Evolutionary conservation across 2,329 filamentous ascomycete species (phyloP).

Genomic region (Fusarium scirpi): DNA sequence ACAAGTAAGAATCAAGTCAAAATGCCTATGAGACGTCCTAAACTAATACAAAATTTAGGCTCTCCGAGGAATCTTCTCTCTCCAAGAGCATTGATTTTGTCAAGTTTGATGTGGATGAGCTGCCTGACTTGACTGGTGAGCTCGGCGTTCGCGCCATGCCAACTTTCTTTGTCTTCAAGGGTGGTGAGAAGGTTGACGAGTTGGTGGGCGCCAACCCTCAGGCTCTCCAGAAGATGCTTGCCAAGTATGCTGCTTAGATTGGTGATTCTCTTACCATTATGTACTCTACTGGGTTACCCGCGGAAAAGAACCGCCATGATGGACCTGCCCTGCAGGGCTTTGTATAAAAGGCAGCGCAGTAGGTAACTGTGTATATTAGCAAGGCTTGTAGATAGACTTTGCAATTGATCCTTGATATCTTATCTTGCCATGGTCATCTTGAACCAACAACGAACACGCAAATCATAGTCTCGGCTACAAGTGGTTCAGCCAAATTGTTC

Average conservation of each 20-base stretch:
- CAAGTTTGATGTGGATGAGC: conserved; percentile 91
- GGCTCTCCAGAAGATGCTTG: conserved; percentile 33
- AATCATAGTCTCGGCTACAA: conserved; percentile 6
- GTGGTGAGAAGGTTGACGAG: conserved; percentile 77
- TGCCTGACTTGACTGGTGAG: conserved; percentile 79
- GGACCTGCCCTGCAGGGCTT: neutral
- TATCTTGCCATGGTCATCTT: neutral
- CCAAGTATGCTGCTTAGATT: conserved; percentile 23
- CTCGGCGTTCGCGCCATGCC: conserved; percentile 92
- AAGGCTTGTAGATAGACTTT: conserved; percentile 10
- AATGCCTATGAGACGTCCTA: too few species aligned
- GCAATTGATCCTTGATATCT: neutral
- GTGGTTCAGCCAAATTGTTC: conserved; percentile 12
- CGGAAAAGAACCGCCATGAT: neutral
- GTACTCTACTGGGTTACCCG: neutral
- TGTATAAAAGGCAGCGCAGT: neutral
- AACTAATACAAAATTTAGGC: conserved; percentile 20
- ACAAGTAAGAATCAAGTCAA: conserved; percentile 41
- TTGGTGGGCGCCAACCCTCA: conserved; percentile 85
- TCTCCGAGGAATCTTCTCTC: conserved; percentile 57
- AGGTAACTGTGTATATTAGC: conserved; percentile 21
- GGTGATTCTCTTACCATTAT: neutral
- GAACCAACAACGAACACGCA: neutral
- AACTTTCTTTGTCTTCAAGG: conserved; percentile 87
- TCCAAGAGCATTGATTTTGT: conserved; percentile 76